Percentiles rank a stretch among this genome's conserved stretches.
Conservation (phyloP, 1,284 basidiomycete species). For the Chondrostereum purpureum region DNA sequence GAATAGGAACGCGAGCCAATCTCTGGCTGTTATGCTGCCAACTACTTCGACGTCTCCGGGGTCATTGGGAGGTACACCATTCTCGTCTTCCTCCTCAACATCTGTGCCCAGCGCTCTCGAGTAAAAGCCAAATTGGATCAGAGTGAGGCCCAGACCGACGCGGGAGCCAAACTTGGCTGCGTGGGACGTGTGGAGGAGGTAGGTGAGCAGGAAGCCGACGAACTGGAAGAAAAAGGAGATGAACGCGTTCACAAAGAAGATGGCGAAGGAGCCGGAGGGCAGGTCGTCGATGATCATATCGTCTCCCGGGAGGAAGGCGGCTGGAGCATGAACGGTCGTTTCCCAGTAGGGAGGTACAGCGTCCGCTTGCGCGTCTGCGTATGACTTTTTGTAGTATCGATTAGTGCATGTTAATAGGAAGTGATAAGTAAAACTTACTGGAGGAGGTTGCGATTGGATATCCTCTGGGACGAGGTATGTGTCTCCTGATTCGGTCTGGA, state of each 20-base stretch:
- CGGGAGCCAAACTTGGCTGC: slow-evolving; percentile 92
- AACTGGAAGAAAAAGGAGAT: slow-evolving; percentile 97
- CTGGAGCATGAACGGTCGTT: slow-evolving; percentile 81
- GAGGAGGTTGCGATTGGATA: slow-evolving; percentile 75
- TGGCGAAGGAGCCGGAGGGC: slow-evolving; percentile 48
- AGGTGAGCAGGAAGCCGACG: slow-evolving; percentile 91
- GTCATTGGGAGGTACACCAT: slow-evolving; percentile 5
- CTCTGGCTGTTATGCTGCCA: slow-evolving; percentile 38
- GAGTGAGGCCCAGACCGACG: slow-evolving; percentile 89
- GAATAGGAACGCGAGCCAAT: slow-evolving; percentile 86
- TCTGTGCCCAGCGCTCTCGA: slow-evolving; percentile 32
- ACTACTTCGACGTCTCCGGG: slow-evolving; percentile 17
- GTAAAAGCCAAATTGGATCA: slow-evolving; percentile 84
- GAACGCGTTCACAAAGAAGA: slow-evolving; percentile 76
- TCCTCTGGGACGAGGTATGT: slow-evolving; percentile 72
- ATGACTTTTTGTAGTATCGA: slow-evolving; percentile 49
- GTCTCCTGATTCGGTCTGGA: slow-evolving; percentile 52
- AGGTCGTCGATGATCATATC: slow-evolving; percentile 74
- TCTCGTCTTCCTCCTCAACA: slow-evolving; percentile 14
- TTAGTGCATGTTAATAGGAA: slow-evolving; percentile 2
- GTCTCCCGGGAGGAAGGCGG: slow-evolving; percentile 40
- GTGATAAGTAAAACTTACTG: slow-evolving; percentile 46
- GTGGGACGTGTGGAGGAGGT: slow-evolving; percentile 86
- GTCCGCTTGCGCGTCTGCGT: slow-evolving; percentile 84
- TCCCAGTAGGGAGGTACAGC: slow-evolving; percentile 97